Percentiles rank a stretch among this genome's conserved stretches.
phyloP scores from a whole-genome alignment of 2,329 filamentous ascomycete genomes.

The Colletotrichum cereale region DNA sequence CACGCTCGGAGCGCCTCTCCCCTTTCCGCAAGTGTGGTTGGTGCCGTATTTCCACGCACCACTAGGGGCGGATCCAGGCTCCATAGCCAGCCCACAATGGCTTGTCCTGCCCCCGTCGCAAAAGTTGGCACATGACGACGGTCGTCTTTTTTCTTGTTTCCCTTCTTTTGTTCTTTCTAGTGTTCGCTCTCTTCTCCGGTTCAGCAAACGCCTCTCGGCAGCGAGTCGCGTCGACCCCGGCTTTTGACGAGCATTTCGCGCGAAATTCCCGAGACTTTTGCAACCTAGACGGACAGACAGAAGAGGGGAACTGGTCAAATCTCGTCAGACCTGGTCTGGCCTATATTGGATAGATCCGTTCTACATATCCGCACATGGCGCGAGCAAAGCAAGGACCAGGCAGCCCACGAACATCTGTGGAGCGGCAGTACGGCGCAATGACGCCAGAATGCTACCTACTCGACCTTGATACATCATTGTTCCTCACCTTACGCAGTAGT shows the following conservation, averaged over 20 bases:
- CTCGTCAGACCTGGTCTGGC: background rate
- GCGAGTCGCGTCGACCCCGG: background rate
- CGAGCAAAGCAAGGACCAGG: background rate
- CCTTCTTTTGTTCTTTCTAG: background rate
- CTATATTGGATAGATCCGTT: background rate
- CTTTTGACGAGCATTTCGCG: too few species aligned
- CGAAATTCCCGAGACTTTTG: background rate
- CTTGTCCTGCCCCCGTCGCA: background rate
- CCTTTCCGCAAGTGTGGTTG: background rate
- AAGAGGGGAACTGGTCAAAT: background rate
- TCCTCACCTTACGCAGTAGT: constrained; percentile 8
- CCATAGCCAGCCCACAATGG: background rate
- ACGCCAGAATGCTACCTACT: constrained; percentile 7
- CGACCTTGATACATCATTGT: constrained; percentile 14
- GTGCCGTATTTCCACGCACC: background rate
- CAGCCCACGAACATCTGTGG: constrained; percentile 11
- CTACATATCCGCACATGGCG: background rate
- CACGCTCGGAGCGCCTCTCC: constrained; percentile 9
- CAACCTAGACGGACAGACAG: background rate
- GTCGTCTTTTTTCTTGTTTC: background rate
- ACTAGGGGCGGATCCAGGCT: background rate
- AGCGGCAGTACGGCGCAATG: constrained; percentile 27
- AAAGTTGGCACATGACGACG: constrained; percentile 6
- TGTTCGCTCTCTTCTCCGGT: background rate
- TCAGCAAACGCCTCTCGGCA: background rate